phyloP scores from a whole-genome alignment of 2,329 filamentous ascomycete genomes.

The Penicillium capsulatum region DNA sequence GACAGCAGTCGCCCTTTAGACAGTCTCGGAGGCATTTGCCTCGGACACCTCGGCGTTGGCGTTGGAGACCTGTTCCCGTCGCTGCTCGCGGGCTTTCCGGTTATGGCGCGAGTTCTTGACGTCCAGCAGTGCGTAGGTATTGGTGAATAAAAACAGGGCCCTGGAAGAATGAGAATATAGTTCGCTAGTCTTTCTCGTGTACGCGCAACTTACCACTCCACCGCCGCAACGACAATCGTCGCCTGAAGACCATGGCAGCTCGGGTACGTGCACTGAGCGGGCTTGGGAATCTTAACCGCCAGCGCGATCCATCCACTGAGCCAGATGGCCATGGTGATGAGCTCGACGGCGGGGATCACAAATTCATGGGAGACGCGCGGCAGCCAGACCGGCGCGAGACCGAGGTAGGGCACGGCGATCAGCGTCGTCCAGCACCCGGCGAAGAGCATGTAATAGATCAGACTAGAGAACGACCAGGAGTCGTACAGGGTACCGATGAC shows the following conservation, averaged over 20 bases:
- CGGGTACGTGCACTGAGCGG: slow-evolving; percentile 12
- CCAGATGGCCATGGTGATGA: slow-evolving; percentile 22
- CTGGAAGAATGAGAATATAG: slow-evolving; percentile 7
- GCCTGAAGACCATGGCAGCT: slow-evolving; percentile 23
- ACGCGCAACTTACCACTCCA: slow-evolving; percentile 20
- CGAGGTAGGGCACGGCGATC: slow-evolving; percentile 23
- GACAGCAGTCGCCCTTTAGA: background rate
- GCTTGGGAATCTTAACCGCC: slow-evolving; percentile 19
- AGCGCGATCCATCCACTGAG: slow-evolving; percentile 23
- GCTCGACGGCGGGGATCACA: slow-evolving; percentile 20
- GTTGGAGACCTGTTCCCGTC: background rate
- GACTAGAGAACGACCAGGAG: slow-evolving; percentile 22
- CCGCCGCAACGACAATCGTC: slow-evolving; percentile 17
- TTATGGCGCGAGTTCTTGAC: slow-evolving; percentile 19
- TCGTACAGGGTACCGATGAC: slow-evolving; percentile 20
- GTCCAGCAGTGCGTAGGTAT: slow-evolving; percentile 20
- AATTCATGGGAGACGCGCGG: slow-evolving; percentile 22
- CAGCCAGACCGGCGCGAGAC: slow-evolving; percentile 22
- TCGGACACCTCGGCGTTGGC: slow-evolving; percentile 1
- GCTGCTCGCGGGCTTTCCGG: slow-evolving; percentile 8
- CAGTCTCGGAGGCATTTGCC: slow-evolving; percentile 5
- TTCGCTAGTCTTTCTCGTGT: background rate
- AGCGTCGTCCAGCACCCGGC: slow-evolving; percentile 25
- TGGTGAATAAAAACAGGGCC: slow-evolving; percentile 23
- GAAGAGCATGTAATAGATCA: slow-evolving; percentile 25